Evolutionary conservation across 2,329 filamentous ascomycete species (phyloP).

Genomic region (Rutstroemia sp.): DNA sequence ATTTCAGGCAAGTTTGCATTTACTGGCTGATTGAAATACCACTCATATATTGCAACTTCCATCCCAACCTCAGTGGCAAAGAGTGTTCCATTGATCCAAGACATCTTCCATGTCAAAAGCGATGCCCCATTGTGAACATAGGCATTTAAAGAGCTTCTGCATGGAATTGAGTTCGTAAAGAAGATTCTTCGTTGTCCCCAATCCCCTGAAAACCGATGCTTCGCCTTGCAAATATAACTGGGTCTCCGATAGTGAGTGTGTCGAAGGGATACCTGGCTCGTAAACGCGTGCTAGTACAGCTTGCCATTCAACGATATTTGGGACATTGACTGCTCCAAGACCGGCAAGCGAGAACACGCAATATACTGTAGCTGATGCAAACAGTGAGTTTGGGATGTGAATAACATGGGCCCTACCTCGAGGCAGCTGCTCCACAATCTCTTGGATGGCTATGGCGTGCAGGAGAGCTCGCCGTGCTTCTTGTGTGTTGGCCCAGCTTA

Average conservation of each 20-base stretch:
- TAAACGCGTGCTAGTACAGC: conserved; percentile 30
- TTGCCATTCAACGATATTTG: conserved; percentile 35
- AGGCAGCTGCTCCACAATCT: conserved; percentile 38
- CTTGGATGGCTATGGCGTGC: conserved; percentile 38
- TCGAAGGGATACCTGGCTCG: conserved; percentile 34
- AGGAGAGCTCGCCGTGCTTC: conserved; percentile 35
- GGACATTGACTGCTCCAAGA: conserved; percentile 31
- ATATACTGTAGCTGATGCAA: conserved; percentile 37
- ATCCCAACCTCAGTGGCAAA: conserved; percentile 31
- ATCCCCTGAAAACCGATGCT: conserved; percentile 16
- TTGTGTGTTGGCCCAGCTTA: conserved; percentile 32
- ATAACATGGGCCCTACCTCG: conserved; percentile 37
- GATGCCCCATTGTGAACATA: conserved; percentile 38
- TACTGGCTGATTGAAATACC: no score
- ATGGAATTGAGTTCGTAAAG: conserved; percentile 41
- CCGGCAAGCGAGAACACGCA: conserved; percentile 35
- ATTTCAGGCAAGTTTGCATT: no score
- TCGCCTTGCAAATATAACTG: conserved; percentile 32
- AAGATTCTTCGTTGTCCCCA: conserved; percentile 31
- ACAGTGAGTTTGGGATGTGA: conserved; percentile 38
- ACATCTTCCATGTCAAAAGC: conserved; percentile 39
- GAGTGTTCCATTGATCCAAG: conserved; percentile 36
- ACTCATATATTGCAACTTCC: no score
- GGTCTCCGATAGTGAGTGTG: conserved; percentile 41
- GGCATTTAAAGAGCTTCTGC: conserved; percentile 38